These are phyloP conservation scores for Colletotrichum lentis DNA, from an alignment of 2,329 filamentous ascomycete species.

Conservation along the genomic window DNA sequence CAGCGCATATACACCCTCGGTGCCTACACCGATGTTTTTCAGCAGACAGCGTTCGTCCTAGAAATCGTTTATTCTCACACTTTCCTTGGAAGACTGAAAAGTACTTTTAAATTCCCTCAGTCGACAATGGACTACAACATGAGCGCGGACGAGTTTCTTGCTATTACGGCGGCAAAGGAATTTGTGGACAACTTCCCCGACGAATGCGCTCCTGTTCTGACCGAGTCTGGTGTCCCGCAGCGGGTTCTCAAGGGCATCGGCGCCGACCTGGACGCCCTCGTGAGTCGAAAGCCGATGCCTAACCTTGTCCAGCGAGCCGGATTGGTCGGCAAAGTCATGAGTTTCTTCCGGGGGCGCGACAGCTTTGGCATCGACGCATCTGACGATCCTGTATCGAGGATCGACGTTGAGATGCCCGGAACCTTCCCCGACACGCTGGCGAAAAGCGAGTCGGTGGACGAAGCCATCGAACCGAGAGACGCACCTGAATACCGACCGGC, in stretches of 20 bases:
- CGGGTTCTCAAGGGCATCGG: constrained; percentile 26
- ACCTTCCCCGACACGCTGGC: constrained; percentile 24
- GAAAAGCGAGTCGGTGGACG: background rate
- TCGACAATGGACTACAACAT: constrained; percentile 26
- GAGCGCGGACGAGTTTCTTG: constrained; percentile 20
- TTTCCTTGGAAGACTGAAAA: constrained; percentile 24
- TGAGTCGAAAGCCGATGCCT: constrained; percentile 24
- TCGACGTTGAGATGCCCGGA: constrained; percentile 27
- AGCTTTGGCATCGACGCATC: constrained; percentile 24
- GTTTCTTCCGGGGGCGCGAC: constrained; percentile 28
- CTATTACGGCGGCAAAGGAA: constrained; percentile 8
- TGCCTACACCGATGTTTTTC: constrained; percentile 7
- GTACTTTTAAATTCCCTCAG: constrained; percentile 16
- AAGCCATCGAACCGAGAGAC: background rate
- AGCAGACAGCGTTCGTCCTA: constrained; percentile 22
- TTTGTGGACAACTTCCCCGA: constrained; percentile 27
- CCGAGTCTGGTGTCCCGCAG: constrained; percentile 17
- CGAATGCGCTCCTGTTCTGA: constrained; percentile 13
- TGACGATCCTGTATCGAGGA: background rate
- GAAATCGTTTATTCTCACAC: constrained; percentile 33
- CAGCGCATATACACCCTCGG: constrained; percentile 9
- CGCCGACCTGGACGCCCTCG: constrained; percentile 28
- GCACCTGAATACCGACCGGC: background rate
- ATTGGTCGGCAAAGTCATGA: constrained; percentile 33
- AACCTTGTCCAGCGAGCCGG: constrained; percentile 30